Base-by-base conservation (phyloP, 2,329 filamentous ascomycete species). In the Hymenoscyphus infarciens region DNA sequence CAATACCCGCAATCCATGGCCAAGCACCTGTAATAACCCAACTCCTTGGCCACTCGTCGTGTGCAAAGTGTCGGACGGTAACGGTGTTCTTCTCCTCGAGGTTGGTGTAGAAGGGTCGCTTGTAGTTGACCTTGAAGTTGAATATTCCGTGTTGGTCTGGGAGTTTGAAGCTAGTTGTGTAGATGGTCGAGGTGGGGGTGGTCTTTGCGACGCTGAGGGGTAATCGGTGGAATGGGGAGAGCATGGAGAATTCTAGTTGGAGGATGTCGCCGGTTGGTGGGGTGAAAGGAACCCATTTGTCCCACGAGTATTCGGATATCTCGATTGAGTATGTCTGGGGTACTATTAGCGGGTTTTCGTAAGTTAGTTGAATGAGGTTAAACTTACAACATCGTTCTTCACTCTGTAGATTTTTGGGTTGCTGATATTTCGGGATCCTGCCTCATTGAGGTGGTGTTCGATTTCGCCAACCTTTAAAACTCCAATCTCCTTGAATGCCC, bases 131-230 rank as follows among this genome's bases (percentile, higher is more conserved):
- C 74, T 88, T 87, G 84, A 99, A 98, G 80, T 96, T 96, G 84
- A 98, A 99, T 78, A 99, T 97, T 74, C 95, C 95, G 80, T 99
- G 95, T 78, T 99, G 95, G 76, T 99, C 95, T 4, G 95, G 95
- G 3, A 94, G 84, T 67, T 83, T 89, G 78, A 99, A 97, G 27
- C 85, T 83, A 55, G 85, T 83, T 66, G 83, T 83, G 81, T 88
- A 99, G 65, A 90, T 83, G 57, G 90, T 88, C 67, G 87, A 86
- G 71, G 91, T 87, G 61, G 82, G 77, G 1, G 87, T 88, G 29
- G 81, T 81, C 35, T 78, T 76, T 10, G 81, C 75, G 15, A 85
- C 83, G 8, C 79, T 71, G 35, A 99, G 87, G 64, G 87, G 82
- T 38, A 98, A 83, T 52, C 95, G 93, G 80, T 97, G 89, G 86